A percentile compares a stretch with the other conserved stretches of the same genome.
Evolutionary conservation across 2,329 filamentous ascomycete genomes (phyloP).

Genomic region (Camptophora hylomeconis): DNA sequence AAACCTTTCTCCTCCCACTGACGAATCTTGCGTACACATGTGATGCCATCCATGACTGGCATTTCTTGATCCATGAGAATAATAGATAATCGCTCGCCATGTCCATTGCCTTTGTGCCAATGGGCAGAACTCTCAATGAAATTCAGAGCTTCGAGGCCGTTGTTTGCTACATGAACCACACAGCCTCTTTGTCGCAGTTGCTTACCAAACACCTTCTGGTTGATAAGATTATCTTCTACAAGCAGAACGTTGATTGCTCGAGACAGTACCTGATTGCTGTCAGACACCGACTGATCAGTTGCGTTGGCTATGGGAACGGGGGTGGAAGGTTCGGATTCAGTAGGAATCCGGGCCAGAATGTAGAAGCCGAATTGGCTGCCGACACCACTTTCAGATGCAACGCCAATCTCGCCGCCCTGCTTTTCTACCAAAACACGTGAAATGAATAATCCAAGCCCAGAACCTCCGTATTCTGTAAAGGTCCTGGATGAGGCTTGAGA

Average conservation of each 20-base stretch:
- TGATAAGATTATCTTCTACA: conserved; percentile 32
- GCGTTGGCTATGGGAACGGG: background rate
- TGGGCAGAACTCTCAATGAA: background rate
- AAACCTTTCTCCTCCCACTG: background rate
- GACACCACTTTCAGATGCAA: conserved; percentile 41
- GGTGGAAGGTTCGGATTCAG: background rate
- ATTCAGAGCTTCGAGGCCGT: background rate
- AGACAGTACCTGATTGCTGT: no score
- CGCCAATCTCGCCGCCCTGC: conserved; percentile 69
- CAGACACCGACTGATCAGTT: background rate
- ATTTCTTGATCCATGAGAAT: background rate
- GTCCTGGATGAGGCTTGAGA: conserved; percentile 66
- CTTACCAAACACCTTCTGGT: conserved; percentile 25
- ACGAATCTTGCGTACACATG: background rate
- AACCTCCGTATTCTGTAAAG: conserved; percentile 66
- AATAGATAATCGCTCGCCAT: background rate
- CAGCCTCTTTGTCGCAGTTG: conserved; percentile 20
- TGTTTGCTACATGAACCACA: background rate
- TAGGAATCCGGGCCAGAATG: conserved; percentile 25
- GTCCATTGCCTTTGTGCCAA: conserved; percentile 2
- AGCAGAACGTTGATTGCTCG: no score
- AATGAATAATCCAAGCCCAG: conserved; percentile 66
- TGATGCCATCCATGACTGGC: background rate
- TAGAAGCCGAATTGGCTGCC: conserved; percentile 47
- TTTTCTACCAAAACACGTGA: conserved; percentile 65